Evolutionary conservation across 495 filamentous ascomycete genomes (phyloP).

Genomic region (Annulohypoxylon moriforme): DNA sequence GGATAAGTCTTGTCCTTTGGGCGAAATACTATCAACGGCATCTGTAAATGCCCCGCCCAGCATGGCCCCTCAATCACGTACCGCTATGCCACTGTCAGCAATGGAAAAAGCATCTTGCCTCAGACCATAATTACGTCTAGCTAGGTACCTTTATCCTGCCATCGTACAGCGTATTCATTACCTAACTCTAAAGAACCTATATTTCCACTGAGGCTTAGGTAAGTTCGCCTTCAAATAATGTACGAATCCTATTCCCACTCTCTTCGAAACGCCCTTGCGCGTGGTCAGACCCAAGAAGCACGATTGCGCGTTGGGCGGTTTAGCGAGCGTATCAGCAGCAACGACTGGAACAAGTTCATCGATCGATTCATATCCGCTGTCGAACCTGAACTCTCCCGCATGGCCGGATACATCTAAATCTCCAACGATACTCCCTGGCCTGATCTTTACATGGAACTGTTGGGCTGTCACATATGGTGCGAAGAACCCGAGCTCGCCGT

Average conservation of each 20-base stretch:
- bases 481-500: not conserved
- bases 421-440: not conserved
- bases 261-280: not conserved
- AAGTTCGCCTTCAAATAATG: not conserved
- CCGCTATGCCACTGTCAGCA: no score
- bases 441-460: not conserved
- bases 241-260: not conserved
- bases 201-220: not conserved
- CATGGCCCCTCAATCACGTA: no score
- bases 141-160: no score
- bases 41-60: no score
- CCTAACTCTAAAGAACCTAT: not conserved
- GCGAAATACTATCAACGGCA: no score
- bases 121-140: no score
- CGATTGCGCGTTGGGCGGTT: not conserved
- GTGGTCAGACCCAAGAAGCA: not conserved
- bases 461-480: not conserved
- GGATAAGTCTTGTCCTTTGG: no score
- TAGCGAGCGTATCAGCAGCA: not conserved
- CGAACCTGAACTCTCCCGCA: not conserved
- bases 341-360: not conserved
- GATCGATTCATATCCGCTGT: not conserved
- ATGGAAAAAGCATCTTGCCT: no score
- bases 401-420: not conserved
- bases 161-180: not conserved